phyloP scores from a whole-genome alignment of 805 yeast genomes.

The Komagataella populi region DNA sequence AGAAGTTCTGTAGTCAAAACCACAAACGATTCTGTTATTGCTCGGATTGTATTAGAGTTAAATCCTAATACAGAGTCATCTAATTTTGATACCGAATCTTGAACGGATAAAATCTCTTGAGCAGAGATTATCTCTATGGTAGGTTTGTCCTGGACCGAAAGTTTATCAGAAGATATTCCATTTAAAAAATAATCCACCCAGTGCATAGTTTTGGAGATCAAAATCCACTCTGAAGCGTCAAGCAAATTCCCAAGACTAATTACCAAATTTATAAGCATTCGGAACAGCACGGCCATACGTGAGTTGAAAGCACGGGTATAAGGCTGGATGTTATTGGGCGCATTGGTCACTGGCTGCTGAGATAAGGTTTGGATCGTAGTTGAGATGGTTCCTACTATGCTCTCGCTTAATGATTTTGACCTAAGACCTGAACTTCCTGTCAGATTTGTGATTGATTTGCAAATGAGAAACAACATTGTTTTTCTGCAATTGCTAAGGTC shows the following conservation, averaged over 20 bases:
- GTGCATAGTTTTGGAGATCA: conserved; percentile 49
- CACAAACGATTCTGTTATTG: conserved; percentile 32
- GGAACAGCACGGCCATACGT: conserved; percentile 59
- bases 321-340: conserved; percentile 2
- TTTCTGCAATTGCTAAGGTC: conserved; percentile 44
- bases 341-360: conserved; percentile 5
- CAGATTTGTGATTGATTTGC: conserved; percentile 28
- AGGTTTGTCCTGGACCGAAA: not conserved
- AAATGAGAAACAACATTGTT: conserved; percentile 33
- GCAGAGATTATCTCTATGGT: conserved; percentile 15
- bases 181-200: conserved; percentile 66
- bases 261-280: conserved; percentile 70
- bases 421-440: conserved; percentile 17
- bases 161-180: conserved; percentile 25
- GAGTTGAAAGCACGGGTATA: conserved; percentile 38
- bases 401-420: conserved; percentile 31
- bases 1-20: conserved; percentile 22
- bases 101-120: conserved; percentile 37
- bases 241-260: conserved; percentile 71
- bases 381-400: conserved; percentile 36
- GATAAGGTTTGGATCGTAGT: conserved; percentile 18
- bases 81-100: conserved; percentile 21
- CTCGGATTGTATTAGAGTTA: conserved; percentile 36
- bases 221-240: conserved; percentile 46
- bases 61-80: conserved; percentile 25